These are phyloP conservation scores for Neostapfia colusana DNA, from an alignment of 176 grass and related monocot species.

Conservation along the genomic window DNA sequence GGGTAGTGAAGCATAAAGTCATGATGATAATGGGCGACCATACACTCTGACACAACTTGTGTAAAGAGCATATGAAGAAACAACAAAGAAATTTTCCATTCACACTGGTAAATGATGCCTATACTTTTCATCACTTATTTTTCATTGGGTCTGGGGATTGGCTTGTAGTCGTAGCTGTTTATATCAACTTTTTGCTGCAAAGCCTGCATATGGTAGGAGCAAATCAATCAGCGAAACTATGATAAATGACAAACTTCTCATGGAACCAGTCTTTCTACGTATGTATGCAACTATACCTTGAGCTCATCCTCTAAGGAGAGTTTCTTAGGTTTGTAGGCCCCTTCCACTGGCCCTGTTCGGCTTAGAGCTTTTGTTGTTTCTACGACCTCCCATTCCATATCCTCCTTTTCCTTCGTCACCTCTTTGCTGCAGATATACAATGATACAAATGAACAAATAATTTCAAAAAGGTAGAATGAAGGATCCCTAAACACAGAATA, in stretches of 20 bases:
- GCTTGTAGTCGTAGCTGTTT: constrained; percentile 82
- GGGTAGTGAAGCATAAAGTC: not conserved
- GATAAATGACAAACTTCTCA: not conserved
- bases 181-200: constrained; percentile 89
- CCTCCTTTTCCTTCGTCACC: constrained; percentile 89
- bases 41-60: not conserved
- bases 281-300: constrained; percentile 48
- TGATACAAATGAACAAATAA: constrained; percentile 19
- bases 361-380: constrained; percentile 79
- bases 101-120: not conserved
- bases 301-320: constrained; percentile 86
- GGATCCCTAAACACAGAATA: not conserved
- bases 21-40: not conserved
- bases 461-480: constrained; percentile 23
- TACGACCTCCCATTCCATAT: constrained; percentile 92
- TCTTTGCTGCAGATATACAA: constrained; percentile 65
- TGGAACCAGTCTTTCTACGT: not conserved
- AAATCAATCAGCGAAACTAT: not conserved
- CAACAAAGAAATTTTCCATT: not conserved
- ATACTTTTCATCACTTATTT: constrained; percentile 36
- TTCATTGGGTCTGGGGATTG: constrained; percentile 68
- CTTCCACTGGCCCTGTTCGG: constrained; percentile 64
- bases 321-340: constrained; percentile 79
- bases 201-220: constrained; percentile 48
- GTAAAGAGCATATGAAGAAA: not conserved